These are phyloP conservation scores for Eucalyptus sp. DNA, from an alignment of 345 rosid species.

Conservation along the genomic window DNA sequence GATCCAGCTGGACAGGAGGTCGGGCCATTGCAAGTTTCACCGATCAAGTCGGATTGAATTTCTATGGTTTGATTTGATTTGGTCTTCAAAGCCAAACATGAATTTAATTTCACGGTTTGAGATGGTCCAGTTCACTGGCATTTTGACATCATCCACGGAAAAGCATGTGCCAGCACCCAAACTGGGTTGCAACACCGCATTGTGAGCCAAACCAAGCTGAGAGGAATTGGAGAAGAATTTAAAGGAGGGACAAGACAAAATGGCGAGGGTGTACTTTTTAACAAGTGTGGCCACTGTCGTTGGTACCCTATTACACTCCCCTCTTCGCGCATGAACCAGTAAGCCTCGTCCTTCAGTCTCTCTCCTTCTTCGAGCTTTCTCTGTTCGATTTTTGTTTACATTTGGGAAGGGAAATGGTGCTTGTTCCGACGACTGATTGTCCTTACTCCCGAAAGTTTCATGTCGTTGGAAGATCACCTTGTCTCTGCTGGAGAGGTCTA, in stretches of 20 bases:
- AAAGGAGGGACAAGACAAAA: neutral
- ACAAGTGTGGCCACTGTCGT: neutral
- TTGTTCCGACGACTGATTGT: neutral
- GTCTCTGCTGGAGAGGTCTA: neutral
- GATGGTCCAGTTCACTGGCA: neutral
- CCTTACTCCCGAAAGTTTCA: neutral
- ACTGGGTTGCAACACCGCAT: neutral
- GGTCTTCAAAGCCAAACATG: too few species aligned
- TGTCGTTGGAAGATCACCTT: neutral
- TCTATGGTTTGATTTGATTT: too few species aligned
- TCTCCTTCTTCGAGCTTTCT: neutral
- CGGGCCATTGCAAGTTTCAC: too few species aligned
- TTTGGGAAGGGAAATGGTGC: neutral
- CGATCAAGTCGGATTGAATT: too few species aligned
- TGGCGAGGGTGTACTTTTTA: neutral
- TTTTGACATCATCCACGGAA: neutral
- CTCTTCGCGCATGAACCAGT: neutral
- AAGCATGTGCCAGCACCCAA: neutral
- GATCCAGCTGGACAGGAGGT: too few species aligned
- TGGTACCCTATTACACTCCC: neutral
- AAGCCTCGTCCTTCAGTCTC: neutral
- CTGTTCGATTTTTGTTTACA: neutral
- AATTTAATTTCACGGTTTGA: neutral
- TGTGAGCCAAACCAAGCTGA: too few species aligned
- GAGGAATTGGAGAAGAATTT: neutral